Percentiles rank a stretch among this genome's conserved stretches.
Conservation (phyloP, 129 eudicot genomes). For the Kitagawia praeruptora region DNA sequence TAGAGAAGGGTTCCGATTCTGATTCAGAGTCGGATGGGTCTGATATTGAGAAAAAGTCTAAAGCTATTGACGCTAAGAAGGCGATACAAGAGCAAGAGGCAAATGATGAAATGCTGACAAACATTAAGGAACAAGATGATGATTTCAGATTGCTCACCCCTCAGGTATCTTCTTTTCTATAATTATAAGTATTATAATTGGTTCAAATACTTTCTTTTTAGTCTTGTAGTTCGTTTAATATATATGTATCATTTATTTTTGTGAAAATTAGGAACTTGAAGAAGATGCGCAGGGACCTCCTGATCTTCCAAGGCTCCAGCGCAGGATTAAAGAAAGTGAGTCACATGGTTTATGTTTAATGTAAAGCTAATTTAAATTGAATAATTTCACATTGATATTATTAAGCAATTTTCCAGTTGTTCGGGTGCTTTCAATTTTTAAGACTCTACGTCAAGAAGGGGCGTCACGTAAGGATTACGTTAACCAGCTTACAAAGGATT, state of each 20-base stretch:
- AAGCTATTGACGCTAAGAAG: conserved; percentile 41
- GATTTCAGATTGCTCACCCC: conserved; percentile 69
- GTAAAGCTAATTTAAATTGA: neutral
- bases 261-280: conserved; percentile 51
- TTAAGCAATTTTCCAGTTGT: conserved; percentile 39
- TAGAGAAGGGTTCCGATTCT: conserved; percentile 42
- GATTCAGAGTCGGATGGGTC: conserved; percentile 53
- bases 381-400: neutral
- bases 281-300: conserved; percentile 83
- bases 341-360: conserved; percentile 2
- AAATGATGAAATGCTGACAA: conserved; percentile 44
- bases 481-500: conserved; percentile 73
- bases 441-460: conserved; percentile 68
- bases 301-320: conserved; percentile 72
- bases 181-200: neutral
- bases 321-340: conserved; percentile 88
- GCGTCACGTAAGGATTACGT: conserved; percentile 67
- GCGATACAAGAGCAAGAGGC: conserved; percentile 41
- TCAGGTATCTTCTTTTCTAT: conserved; percentile 35
- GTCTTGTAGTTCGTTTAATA: conserved; percentile 6
- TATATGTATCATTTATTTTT: neutral
- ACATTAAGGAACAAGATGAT: conserved; percentile 70
- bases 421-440: conserved; percentile 76
- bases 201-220: neutral
- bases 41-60: conserved; percentile 46